Conservation (phyloP, 179 eudicot species). For the Sideroxylon spinosum region DNA sequence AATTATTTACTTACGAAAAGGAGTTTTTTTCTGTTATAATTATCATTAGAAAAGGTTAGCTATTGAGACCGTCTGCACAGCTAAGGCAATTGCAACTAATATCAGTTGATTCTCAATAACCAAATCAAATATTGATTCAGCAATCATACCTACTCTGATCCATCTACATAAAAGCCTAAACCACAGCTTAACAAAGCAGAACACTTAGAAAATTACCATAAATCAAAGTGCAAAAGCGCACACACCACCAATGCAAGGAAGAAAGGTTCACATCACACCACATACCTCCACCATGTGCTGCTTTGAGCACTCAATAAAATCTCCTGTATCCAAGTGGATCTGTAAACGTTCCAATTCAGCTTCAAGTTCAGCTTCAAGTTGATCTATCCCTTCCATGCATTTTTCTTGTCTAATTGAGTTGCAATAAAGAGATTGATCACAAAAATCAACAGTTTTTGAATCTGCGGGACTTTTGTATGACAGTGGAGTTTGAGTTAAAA, state of each 20-base stretch:
- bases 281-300: conserved; percentile 22
- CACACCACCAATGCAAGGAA: background rate
- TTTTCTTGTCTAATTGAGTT: conserved; percentile 22
- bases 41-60: background rate
- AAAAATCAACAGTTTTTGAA: conserved; percentile 16
- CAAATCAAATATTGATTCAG: background rate
- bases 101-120: background rate
- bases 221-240: background rate
- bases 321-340: conserved; percentile 32
- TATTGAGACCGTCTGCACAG: background rate
- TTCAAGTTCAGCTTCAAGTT: conserved; percentile 60
- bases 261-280: background rate
- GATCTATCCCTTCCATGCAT: conserved; percentile 31
- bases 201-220: background rate
- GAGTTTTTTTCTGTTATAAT: too few species aligned
- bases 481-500: conserved; percentile 26
- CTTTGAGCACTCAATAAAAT: background rate
- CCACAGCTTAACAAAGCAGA: background rate
- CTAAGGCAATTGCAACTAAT: too few species aligned
- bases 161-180: background rate
- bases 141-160: background rate
- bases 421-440: conserved; percentile 22
- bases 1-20: too few species aligned
- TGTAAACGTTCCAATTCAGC: conserved; percentile 54
- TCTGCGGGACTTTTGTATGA: conserved; percentile 24